Conservation (phyloP, 352 stramenopile genomes). For the Globisporangium camurandrum region DNA sequence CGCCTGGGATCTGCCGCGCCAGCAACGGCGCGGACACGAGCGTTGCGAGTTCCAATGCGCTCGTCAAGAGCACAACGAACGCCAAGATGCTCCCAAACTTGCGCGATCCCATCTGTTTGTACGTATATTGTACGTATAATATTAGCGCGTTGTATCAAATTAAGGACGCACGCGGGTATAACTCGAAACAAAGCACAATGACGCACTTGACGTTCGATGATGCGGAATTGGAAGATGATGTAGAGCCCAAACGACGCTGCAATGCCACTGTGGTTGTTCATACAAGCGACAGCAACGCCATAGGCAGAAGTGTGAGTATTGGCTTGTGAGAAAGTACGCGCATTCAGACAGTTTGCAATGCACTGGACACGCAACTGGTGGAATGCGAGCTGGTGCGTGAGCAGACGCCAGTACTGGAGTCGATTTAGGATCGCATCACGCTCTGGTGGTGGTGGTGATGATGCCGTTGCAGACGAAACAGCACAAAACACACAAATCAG, state of each 20-base stretch:
- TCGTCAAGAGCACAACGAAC: constrained; percentile 49
- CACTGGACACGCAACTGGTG: constrained; percentile 53
- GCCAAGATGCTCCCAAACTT: constrained; percentile 78
- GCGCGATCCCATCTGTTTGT: constrained; percentile 62
- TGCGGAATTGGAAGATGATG: constrained; percentile 79
- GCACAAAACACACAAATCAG: no score
- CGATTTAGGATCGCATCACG: constrained; percentile 43
- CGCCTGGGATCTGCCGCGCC: constrained; percentile 36
- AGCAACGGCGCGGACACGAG: constrained; percentile 34
- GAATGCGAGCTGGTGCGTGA: constrained; percentile 67
- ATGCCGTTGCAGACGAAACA: no score
- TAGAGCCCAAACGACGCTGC: constrained; percentile 77
- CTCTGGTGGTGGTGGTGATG: constrained; percentile 30
- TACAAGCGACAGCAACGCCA: background rate
- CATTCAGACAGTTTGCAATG: no score
- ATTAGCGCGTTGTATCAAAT: background rate
- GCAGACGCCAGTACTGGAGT: constrained; percentile 64
- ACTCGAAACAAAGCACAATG: no score
- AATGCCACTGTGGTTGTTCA: constrained; percentile 46
- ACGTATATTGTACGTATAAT: background rate
- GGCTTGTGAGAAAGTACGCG: background rate
- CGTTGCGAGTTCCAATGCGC: constrained; percentile 33
- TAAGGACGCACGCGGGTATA: no score
- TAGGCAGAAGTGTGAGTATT: background rate
- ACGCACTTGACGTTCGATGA: constrained; percentile 73